Evolutionary conservation across 345 rosid species (phyloP), one percentile per base, ranked within the genome.

Genomic region (Draba incana): DNA sequence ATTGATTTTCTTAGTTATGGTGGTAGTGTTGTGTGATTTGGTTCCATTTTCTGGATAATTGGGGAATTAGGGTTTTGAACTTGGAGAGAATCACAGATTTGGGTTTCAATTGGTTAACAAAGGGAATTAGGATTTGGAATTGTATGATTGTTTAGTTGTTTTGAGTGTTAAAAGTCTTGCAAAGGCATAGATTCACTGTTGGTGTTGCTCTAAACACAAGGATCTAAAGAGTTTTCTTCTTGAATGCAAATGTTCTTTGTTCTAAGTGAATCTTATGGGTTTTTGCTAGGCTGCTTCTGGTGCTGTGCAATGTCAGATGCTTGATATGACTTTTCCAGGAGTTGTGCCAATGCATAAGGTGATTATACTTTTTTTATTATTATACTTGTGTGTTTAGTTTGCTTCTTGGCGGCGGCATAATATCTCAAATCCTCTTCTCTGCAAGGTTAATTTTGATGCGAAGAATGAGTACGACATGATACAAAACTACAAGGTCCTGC

Each of bases 331-430:
- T 12, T 86, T 82, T 75, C 97, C 99, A 5, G 96, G 99, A 75
- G 85, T 79, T 60, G 97, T 94, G 55, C 97, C 97, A 23, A 90
- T 94, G 99, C 97, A 94, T 71, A 90, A 90, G 90, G 98, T 88
- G 43, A 30, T 55, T 64, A 23, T 25, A 25, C 5, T 25, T 46
- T 2, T 44, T 46, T 2, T 44, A 41, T 8, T 2, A 4, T 38
- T 43, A n/a, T 2, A 10, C 6, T 35, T 3, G 3, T 8, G 2
- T 0, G 3, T 13, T 43, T 42, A 6, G 1, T 52, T 50, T 2
- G 4, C 20, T 13, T 70, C 54, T 30, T 42, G 20, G 1, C 1
- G 13, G 20, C 38, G n/a, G 23, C 39, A 27, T 62, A 8, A 28
- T 61, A 33, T 61, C 28, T 52, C 6, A 53, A 54, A 53, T 31